phyloP scores from a whole-genome alignment of 345 rosid species.

The Reutealis trisperma region DNA sequence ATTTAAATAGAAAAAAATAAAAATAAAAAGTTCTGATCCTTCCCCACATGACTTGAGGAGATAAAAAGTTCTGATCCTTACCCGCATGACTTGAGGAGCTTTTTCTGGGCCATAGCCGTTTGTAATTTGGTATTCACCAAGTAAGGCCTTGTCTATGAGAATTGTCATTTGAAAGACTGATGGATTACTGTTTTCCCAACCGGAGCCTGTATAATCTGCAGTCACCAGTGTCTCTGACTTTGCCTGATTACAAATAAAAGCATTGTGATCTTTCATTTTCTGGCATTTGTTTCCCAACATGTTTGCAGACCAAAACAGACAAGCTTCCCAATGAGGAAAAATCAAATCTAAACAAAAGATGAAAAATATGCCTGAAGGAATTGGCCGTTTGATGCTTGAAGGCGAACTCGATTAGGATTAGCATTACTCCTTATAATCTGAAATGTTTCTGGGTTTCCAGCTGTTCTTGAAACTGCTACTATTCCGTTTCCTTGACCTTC shows the following conservation, averaged over 20 bases:
- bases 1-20: too few relatives aligned
- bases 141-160: background rate
- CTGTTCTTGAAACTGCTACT: constrained; percentile 19
- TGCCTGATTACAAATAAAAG: background rate
- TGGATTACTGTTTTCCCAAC: constrained; percentile 36
- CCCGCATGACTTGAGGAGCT: constrained; percentile 34
- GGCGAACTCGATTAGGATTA: constrained; percentile 21
- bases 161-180: constrained; percentile 37
- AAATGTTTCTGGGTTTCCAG: constrained; percentile 16
- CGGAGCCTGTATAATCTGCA: constrained; percentile 32
- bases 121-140: constrained; percentile 40
- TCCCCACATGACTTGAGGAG: constrained; percentile 31
- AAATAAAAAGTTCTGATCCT: background rate
- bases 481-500: constrained; percentile 15
- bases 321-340: too few relatives aligned
- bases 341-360: background rate
- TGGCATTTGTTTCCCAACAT: too few relatives aligned
- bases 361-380: constrained; percentile 31
- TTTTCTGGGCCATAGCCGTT: constrained; percentile 42
- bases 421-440: constrained; percentile 23
- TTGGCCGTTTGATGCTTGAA: constrained; percentile 35
- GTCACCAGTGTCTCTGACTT: constrained; percentile 19
- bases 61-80: background rate
- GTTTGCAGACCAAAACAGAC: too few relatives aligned
- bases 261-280: background rate